phyloP scores from a whole-genome alignment of 139 green algal genomes.

The Micromonas commoda region DNA sequence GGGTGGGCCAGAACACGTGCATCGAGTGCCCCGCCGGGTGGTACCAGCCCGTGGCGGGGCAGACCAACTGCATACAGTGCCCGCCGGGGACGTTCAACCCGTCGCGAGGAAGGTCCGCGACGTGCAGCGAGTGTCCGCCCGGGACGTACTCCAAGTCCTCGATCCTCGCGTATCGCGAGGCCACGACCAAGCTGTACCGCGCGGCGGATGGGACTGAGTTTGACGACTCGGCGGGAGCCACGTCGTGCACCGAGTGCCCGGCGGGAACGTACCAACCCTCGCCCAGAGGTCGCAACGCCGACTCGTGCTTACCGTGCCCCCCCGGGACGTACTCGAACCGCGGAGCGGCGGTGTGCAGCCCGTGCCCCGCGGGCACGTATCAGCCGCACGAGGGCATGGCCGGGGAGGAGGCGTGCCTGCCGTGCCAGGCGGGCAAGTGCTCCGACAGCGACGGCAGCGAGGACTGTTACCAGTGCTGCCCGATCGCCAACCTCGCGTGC shows the following conservation, averaged over 20 bases:
- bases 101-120: neutral
- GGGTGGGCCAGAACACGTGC: neutral
- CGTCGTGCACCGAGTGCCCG: neutral
- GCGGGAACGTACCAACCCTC: neutral
- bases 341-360: neutral
- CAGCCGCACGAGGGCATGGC: neutral
- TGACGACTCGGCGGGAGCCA: neutral
- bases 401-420: neutral
- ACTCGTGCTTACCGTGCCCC: neutral
- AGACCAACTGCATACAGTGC: neutral
- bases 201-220: neutral
- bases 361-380: neutral
- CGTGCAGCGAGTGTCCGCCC: neutral
- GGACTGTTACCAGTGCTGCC: slow-evolving; percentile 15
- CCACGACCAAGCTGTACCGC: neutral
- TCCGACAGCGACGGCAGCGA: neutral
- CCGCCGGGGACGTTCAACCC: neutral
- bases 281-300: neutral
- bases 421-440: neutral
- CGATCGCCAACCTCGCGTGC: neutral
- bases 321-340: neutral
- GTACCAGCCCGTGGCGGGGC: neutral
- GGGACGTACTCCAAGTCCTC: neutral
- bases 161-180: neutral
- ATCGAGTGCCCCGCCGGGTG: neutral